Evolutionary conservation across 176 grass and related monocot genomes (phyloP), one percentile per base, ranked within the genome.

Genomic region (Oryza meyeriana): DNA sequence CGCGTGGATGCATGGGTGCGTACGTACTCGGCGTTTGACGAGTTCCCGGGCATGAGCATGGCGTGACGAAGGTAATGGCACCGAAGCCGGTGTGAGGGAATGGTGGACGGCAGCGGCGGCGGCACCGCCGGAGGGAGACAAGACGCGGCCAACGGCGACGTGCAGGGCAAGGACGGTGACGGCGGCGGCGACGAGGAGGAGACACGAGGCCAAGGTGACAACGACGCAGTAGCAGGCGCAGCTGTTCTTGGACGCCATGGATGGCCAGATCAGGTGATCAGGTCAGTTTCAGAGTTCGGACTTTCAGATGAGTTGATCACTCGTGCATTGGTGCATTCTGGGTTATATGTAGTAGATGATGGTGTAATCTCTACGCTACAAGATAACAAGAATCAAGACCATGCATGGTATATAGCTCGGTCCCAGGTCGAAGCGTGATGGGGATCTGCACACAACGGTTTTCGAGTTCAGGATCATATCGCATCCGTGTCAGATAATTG

Each of bases 91-190:
- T n/a, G 44, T 26, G 6, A 31, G 24, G 34, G 78, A 41, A 72
- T 22, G 41, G 64, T 11, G 40, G 22, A 12, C 59, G 11, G 13
- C 20, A 30, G 17, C 44, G 11, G 13, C 10, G 31, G 34, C 64
- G 11, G 13, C 7, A 25, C 22, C 57, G 4, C 4, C 41, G 12
- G 44, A 22, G 5, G 55, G 27, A 41, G 69, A 68, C 47, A 29
- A 13, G 10, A 24, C 55, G 24, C 7, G 33, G 34, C 63, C 77
- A 33, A 31, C 4, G 16, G 34, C 33, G 36, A 62, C 32, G 26
- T 52, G 52, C 36, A 2, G 38, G 30, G 82, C 25, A 27, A 92
- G 45, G 75, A 81, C 20, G 44, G 18, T 26, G 39, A 68, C 33
- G 44, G 64, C 8, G 28, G 36, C 40, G 57, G 17, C 27, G n/a